Conservation (phyloP, 2,329 filamentous ascomycete genomes). For the Chrysoporthe puriensis region DNA sequence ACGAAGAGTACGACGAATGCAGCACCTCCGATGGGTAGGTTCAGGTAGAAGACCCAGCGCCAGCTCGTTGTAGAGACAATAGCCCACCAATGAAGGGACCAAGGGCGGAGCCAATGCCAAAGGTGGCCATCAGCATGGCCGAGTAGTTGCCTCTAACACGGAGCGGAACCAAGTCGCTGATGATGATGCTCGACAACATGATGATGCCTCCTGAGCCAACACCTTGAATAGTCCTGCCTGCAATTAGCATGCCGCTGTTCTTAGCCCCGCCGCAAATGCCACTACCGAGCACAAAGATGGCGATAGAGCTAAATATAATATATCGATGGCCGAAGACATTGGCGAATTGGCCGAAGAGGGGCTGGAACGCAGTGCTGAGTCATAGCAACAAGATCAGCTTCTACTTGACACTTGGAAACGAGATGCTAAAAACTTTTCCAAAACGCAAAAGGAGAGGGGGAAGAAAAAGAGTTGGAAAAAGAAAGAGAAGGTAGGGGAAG, state of each 20-base stretch:
- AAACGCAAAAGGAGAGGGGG: too few species aligned
- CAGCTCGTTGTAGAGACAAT: conserved; percentile 32
- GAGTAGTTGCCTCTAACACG: conserved; percentile 15
- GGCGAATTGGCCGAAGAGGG: conserved; percentile 53
- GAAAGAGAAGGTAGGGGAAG: background rate
- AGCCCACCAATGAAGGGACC: conserved; percentile 25
- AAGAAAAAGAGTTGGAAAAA: too few species aligned
- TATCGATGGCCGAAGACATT: conserved; percentile 56
- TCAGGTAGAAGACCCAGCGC: conserved; percentile 35
- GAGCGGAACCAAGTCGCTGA: conserved; percentile 32
- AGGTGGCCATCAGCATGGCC: conserved; percentile 29
- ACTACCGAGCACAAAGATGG: conserved; percentile 54
- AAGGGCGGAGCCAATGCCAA: conserved; percentile 32
- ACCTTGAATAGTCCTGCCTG: conserved; percentile 52
- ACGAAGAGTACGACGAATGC: background rate
- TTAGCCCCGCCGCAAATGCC: conserved; percentile 53
- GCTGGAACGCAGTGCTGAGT: conserved; percentile 44
- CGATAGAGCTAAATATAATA: conserved; percentile 25
- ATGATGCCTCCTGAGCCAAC: conserved; percentile 39
- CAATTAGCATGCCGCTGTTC: conserved; percentile 50
- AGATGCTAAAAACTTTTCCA: too few species aligned
- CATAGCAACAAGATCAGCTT: background rate
- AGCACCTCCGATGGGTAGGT: background rate
- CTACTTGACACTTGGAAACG: too few species aligned
- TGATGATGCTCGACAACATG: conserved; percentile 30